Conservation (phyloP, 495 filamentous ascomycete species). For the Xylaria sp. region DNA sequence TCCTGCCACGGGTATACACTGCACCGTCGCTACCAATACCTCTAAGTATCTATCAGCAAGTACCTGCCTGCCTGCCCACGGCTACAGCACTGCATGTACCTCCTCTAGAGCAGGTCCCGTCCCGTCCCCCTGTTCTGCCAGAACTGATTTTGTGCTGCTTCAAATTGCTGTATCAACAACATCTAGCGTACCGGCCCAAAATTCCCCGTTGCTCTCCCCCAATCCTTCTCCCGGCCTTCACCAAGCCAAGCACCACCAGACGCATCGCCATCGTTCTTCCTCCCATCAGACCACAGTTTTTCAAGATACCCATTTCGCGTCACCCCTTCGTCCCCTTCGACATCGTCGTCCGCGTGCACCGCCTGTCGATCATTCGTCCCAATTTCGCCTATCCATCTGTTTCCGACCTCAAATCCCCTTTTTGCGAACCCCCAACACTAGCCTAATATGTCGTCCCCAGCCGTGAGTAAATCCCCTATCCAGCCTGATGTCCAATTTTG, state of each 20-base stretch:
- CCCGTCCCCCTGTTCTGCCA: constrained; percentile 23
- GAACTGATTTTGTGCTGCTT: constrained; percentile 24
- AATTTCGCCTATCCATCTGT: constrained; percentile 24
- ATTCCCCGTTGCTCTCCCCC: constrained; percentile 22
- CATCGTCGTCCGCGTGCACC: constrained; percentile 3
- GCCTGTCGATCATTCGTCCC: constrained; percentile 34
- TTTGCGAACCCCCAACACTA: constrained; percentile 37
- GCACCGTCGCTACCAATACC: not conserved
- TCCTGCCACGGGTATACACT: not conserved
- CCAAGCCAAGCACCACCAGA: constrained; percentile 20
- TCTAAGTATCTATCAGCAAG: not conserved
- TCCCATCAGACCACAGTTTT: constrained; percentile 13
- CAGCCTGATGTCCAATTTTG: constrained; percentile 26
- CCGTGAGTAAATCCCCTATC: constrained; percentile 46
- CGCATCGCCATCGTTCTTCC: constrained; percentile 23
- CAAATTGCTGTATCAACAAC: constrained; percentile 30
- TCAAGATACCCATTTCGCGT: constrained; percentile 30
- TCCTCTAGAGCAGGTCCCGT: not conserved
- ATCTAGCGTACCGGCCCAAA: constrained; percentile 21
- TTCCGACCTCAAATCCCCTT: constrained; percentile 33
- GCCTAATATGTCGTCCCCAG: constrained; percentile 50
- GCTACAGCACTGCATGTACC: too few species aligned
- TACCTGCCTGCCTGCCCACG: not conserved
- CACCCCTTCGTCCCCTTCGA: constrained; percentile 6
- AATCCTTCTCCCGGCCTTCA: constrained; percentile 26